Evolutionary conservation across 371 early-diverging fungal genomes (phyloP).

Genomic region (Mucor velutinosus): DNA sequence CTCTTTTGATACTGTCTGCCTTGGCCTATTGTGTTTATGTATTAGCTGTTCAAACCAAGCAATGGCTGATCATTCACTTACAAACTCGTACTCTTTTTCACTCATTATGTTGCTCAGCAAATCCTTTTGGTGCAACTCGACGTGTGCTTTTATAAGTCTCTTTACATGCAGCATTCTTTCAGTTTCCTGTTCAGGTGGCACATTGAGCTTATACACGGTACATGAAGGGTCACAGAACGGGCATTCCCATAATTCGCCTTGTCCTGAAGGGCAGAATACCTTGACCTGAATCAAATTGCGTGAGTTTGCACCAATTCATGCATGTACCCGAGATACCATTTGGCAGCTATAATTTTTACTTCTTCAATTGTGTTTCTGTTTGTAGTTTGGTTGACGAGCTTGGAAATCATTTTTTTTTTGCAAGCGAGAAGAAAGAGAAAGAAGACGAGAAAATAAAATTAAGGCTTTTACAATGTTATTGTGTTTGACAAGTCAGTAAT

Average conservation of each 20-base stretch:
- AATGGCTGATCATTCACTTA: neutral
- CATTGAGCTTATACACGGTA: slow-evolving; percentile 3
- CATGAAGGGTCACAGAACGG: slow-evolving; percentile 15
- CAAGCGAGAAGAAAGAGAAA: neutral
- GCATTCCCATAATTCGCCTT: slow-evolving; percentile 15
- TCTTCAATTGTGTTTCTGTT: slow-evolving; percentile 11
- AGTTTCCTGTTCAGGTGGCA: slow-evolving; percentile 4
- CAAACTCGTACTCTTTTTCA: neutral
- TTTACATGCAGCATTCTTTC: neutral
- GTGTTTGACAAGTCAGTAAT: neutral
- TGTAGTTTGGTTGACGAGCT: slow-evolving; percentile 7
- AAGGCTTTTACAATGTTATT: neutral
- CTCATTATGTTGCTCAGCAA: neutral
- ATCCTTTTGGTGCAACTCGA: slow-evolving; percentile 20
- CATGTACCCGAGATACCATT: neutral
- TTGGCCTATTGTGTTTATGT: neutral
- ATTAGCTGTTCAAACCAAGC: neutral
- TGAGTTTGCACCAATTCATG: neutral
- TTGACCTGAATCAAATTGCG: neutral
- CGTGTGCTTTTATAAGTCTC: slow-evolving; percentile 10
- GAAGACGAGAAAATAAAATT: neutral
- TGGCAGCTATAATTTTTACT: neutral
- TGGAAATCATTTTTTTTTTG: slow-evolving; percentile 10
- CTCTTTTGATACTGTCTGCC: slow-evolving; percentile 16
- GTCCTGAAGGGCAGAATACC: neutral